Evolutionary conservation across 495 filamentous ascomycete species (phyloP).

Genomic region (Chaetomium cochliodes): DNA sequence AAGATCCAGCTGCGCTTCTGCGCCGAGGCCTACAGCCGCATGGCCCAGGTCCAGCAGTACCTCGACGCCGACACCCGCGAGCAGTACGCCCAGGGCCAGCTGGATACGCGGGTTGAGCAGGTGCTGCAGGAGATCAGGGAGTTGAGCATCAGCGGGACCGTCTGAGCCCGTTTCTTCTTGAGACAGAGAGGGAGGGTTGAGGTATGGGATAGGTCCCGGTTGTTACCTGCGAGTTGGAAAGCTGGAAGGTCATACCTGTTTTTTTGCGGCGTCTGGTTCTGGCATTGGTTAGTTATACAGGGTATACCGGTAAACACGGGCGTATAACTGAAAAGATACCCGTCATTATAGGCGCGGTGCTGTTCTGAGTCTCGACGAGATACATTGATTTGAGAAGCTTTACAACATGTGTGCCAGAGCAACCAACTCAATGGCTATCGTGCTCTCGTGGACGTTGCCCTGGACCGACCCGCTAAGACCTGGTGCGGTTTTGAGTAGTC

Average conservation of each 20-base stretch:
- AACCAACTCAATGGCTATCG: not conserved
- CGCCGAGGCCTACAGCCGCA: conserved; percentile 91
- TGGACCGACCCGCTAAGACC: not conserved
- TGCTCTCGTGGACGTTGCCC: not conserved
- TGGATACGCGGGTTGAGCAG: conserved; percentile 91
- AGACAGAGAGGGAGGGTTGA: not conserved
- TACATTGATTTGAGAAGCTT: not conserved
- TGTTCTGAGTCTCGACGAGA: not conserved
- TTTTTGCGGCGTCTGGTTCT: conserved; percentile 7
- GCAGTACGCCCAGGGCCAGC: conserved; percentile 89
- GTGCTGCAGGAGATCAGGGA: conserved; percentile 96
- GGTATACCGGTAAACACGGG: not conserved
- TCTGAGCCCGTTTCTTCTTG: conserved; percentile 33
- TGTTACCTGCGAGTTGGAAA: not conserved
- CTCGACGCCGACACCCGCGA: conserved; percentile 94
- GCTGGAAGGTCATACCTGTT: not conserved
- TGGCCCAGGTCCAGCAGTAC: conserved; percentile 99
- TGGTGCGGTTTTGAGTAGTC: not conserved
- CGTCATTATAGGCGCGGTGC: not conserved
- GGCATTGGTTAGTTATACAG: conserved; percentile 21
- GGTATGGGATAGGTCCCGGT: conserved; percentile 1
- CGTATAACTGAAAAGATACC: not conserved
- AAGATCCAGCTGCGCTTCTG: conserved; percentile 98
- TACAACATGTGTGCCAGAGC: not conserved
- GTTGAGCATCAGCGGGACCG: conserved; percentile 77